Base-by-base conservation (phyloP, 345 rosid genomes). In the Erodium maritimum region DNA sequence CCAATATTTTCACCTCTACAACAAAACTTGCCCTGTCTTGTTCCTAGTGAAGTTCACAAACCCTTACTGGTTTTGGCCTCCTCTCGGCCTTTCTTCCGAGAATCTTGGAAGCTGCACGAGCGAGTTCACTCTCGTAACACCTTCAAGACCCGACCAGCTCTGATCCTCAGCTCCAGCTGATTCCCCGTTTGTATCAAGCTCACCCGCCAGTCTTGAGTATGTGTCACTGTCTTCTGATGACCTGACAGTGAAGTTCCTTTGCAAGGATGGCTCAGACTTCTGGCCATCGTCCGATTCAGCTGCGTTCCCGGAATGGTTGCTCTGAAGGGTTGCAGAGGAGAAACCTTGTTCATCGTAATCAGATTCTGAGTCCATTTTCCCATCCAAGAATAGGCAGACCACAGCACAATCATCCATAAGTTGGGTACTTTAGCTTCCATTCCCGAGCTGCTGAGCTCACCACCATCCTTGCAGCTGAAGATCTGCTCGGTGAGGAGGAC, bases 391-490 rank as follows among this genome's bases (percentile, higher is more conserved):
- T 72, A 94, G 67, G 76, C 99, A 94, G 50, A 94, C 96, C 10
- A 90, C 99, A 5, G 99, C 97, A 76, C 99, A 94, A 60, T 94
- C 99, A 70, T 94, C 99, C 93, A 94, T 87, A 94, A 54, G 97
- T 94, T 0, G 99, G 99, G 67, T 94, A 94, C 65, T 94, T 94
- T 18, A 85, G 82, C 75, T 87, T 90, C 99, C 99, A 94, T 63
- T 90, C 90, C 0, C 81, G 87, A 14, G 95, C 91, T 56, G 97
- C 97, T 51, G 93, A 74, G 55, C 87, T 90, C 55, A 94, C 97
- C 53, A 94, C 64, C 45, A 77, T 75, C 71, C 95, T 82, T 18
- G 99, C 97, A 17, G 96, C 95, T 50, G 89, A 82, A 69, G 90
- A 66, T 23, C 99, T 81, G 21, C 73, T 79, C 21, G 97, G 82